These are phyloP conservation scores for Corchorus olitorius DNA, from an alignment of 345 rosid genomes.

Conservation along the genomic window DNA sequence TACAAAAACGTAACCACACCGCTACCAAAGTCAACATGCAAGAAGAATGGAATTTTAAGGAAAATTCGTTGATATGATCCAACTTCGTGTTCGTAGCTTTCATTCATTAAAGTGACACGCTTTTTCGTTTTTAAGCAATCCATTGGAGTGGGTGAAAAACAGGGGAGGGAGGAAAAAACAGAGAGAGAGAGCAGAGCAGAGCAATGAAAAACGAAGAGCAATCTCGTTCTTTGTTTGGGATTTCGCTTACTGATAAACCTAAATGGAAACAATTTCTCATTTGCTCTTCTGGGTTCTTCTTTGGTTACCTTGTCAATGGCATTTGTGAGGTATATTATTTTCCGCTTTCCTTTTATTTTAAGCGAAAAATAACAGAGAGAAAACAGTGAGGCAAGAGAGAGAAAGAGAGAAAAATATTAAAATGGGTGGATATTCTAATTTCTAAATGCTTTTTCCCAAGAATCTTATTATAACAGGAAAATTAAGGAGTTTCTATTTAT, in stretches of 20 bases:
- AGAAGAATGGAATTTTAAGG: neutral
- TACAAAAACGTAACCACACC: constrained; percentile 9
- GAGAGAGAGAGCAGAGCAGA: neutral
- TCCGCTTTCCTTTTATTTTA: neutral
- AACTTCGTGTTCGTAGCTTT: neutral
- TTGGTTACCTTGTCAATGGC: constrained; percentile 94
- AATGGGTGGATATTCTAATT: neutral
- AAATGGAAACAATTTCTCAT: constrained; percentile 79
- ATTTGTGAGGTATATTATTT: constrained; percentile 77
- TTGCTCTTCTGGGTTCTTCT: constrained; percentile 94
- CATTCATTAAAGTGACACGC: neutral
- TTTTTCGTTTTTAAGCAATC: neutral
- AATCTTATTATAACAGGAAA: neutral
- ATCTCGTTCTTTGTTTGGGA: constrained; percentile 60
- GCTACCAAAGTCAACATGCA: neutral
- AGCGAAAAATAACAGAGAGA: neutral
- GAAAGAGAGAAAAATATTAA: too few species aligned
- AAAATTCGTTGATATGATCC: constrained; percentile 8
- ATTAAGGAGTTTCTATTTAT: neutral
- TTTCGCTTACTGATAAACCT: constrained; percentile 62
- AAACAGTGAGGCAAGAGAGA: neutral
- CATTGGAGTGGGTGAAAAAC: neutral
- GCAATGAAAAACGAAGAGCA: constrained; percentile 60
- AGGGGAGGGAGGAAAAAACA: neutral
- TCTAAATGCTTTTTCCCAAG: neutral